Conservation (phyloP, 352 stramenopile species). For the Phytophthora palmivora region DNA sequence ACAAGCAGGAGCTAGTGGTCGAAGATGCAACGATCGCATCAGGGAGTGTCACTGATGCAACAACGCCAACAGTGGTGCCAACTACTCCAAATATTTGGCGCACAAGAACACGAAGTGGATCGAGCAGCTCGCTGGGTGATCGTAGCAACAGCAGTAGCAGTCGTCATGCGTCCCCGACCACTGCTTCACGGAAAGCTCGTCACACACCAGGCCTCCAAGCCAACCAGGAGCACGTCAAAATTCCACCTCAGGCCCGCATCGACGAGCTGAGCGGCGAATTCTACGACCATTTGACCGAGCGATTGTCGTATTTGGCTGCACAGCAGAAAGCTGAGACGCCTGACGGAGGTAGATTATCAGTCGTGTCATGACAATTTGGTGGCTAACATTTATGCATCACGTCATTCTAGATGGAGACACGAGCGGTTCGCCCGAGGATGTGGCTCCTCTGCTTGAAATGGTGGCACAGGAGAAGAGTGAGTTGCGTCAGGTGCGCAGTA, state of each 20-base stretch:
- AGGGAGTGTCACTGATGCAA: constrained; percentile 21
- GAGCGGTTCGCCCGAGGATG: constrained; percentile 25
- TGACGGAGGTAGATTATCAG: constrained; percentile 13
- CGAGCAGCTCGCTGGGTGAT: constrained; percentile 49
- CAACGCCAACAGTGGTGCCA: constrained; percentile 28
- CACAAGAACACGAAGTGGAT: constrained; percentile 53
- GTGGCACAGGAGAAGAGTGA: constrained; percentile 54
- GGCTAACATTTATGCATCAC: background rate
- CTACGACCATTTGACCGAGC: constrained; percentile 63
- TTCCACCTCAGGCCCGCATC: constrained; percentile 64
- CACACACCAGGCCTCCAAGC: constrained; percentile 56
- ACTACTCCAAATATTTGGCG: constrained; percentile 58
- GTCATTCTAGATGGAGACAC: constrained; percentile 23
- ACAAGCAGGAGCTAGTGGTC: constrained; percentile 66
- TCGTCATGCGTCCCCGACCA: constrained; percentile 43
- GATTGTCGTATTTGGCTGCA: constrained; percentile 44
- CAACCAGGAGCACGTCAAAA: constrained; percentile 68
- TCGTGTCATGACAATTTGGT: background rate
- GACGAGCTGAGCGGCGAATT: constrained; percentile 67
- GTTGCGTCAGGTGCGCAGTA: constrained; percentile 28
- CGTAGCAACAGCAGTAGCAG: constrained; percentile 44
- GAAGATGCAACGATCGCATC: constrained; percentile 33
- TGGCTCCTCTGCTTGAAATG: constrained; percentile 56
- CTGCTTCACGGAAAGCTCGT: constrained; percentile 33
- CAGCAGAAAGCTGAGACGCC: constrained; percentile 26